Percentiles rank a stretch among this genome's conserved stretches.
Conservation (phyloP, 1,139 yeast species). For the Debaryomyces sp. region DNA sequence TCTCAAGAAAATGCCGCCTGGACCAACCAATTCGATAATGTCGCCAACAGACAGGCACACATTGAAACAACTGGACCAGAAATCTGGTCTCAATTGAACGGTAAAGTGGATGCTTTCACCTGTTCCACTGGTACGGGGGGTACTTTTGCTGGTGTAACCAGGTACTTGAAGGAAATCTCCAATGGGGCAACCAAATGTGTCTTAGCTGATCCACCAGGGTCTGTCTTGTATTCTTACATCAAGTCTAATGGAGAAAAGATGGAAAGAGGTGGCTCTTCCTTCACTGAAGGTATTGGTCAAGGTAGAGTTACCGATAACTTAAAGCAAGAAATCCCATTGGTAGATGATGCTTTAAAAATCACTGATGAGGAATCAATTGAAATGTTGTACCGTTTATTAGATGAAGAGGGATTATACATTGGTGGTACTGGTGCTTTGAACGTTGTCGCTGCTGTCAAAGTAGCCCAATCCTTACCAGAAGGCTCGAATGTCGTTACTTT, state of each 20-base stretch:
- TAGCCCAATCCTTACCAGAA: conserved; percentile 76
- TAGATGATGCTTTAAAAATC: conserved; percentile 75
- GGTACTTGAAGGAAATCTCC: conserved; percentile 70
- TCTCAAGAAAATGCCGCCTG: conserved; percentile 74
- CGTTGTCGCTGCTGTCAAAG: conserved; percentile 78
- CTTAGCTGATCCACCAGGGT: conserved; percentile 94
- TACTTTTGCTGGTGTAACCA: conserved; percentile 80
- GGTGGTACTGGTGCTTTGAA: conserved; percentile 88
- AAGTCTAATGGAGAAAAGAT: conserved; percentile 63
- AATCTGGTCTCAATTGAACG: conserved; percentile 83
- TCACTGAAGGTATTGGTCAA: conserved; percentile 96
- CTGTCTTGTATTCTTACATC: conserved; percentile 78
- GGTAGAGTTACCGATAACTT: conserved; percentile 88
- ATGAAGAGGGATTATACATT: conserved; percentile 88
- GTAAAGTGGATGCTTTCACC: conserved; percentile 82
- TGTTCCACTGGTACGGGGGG: conserved; percentile 94
- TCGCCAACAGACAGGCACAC: conserved; percentile 87
- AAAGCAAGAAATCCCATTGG: conserved; percentile 64
- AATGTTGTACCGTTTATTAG: conserved; percentile 80
- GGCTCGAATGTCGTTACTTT: conserved; percentile 83
- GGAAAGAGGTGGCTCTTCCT: conserved; percentile 76
- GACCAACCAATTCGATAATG: conserved; percentile 90
- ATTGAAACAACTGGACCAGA: conserved; percentile 91
- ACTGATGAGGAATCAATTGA: conserved; percentile 75
- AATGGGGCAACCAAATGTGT: conserved; percentile 59